Percentiles rank a stretch among this genome's conserved stretches.
phyloP scores from a whole-genome alignment of 2,329 filamentous ascomycete species.

The Diaporthe longicolla region DNA sequence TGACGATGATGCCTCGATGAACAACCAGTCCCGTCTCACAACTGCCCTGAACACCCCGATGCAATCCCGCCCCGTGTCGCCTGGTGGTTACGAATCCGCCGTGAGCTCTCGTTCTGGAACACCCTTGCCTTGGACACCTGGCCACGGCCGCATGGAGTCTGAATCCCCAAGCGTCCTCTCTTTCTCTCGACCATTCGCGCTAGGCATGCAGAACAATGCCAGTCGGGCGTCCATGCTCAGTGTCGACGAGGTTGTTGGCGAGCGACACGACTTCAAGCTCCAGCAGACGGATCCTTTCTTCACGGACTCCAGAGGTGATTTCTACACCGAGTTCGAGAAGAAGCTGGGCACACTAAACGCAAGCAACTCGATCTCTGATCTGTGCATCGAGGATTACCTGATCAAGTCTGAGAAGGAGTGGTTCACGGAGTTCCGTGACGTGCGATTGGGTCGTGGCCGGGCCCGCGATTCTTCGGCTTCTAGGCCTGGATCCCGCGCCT shows the following conservation, averaged over 20 bases:
- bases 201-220: slow-evolving; percentile 47
- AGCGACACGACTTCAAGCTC: slow-evolving; percentile 73
- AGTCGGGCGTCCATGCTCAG: slow-evolving; percentile 64
- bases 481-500: slow-evolving; percentile 44
- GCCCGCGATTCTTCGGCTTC: slow-evolving; percentile 45
- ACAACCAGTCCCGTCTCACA: slow-evolving; percentile 39
- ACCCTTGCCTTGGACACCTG: slow-evolving; percentile 42
- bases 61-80: slow-evolving; percentile 43
- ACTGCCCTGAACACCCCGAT: slow-evolving; percentile 43
- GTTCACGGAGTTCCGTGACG: slow-evolving; percentile 72
- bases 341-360: slow-evolving; percentile 67
- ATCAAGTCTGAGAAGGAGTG: slow-evolving; percentile 77
- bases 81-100: slow-evolving; percentile 38
- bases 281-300: slow-evolving; percentile 79
- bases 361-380: slow-evolving; percentile 68
- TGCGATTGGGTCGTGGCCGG: slow-evolving; percentile 64
- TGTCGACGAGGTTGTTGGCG: slow-evolving; percentile 70
- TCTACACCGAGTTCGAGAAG: slow-evolving; percentile 70
- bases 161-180: slow-evolving; percentile 36
- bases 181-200: slow-evolving; percentile 24
- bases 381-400: slow-evolving; percentile 77
- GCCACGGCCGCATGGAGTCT: slow-evolving; percentile 35
- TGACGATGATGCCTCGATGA: slow-evolving; percentile 25
- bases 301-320: slow-evolving; percentile 74
- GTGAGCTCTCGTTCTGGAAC: slow-evolving; percentile 33